Base-by-base conservation (phyloP, 305 asterid species). In the Fraxinus greggii region DNA sequence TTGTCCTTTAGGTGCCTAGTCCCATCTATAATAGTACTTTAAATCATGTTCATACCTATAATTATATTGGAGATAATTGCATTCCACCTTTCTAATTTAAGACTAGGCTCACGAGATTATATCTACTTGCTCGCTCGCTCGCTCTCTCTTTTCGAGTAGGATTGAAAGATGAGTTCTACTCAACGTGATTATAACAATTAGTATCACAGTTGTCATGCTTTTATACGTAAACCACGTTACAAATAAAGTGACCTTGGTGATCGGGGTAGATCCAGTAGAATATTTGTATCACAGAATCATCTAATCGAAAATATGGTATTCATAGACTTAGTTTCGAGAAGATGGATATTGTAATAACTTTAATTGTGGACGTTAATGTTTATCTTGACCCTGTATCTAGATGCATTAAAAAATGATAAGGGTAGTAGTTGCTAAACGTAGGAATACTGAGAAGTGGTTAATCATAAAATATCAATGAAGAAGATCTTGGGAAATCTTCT, bases 401-500 rank as follows among this genome's bases (percentile, higher is more conserved):
- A 88, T 87, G 86, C 81, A 88, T 78, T 84, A 67, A 81, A 82
- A 84, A 45, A 72, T 59, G 38, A 80, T 67, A 29, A 85, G 80
- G 83, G 88, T 48, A 89, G 86, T 86, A 77, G 90, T 87, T 88
- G 93, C 88, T 85, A 85, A 91, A 86, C 86, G 72, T 24, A 63
- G 90, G 94, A 93, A 92, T 90, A 88, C 83, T 12, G 78, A 89
- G 86, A 91, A 89, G 97, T 93, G 97, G 94, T 83, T 45, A 79
- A 91, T 89, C 93, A 91, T 54, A 84, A 33, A 77, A 7, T 80
- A 82, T 86, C 86, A 81, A 72, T 70, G 80, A 87, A 88, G 86
- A 81, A 94, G 90, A 93, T 94, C 94, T 92, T 70, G 84, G 92
- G 90, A 90, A 85, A 94, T 94, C 98, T 93, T 94, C 90, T 26